Conservation (phyloP, 2,329 filamentous ascomycete species). For the Coleophoma crateriformis region DNA sequence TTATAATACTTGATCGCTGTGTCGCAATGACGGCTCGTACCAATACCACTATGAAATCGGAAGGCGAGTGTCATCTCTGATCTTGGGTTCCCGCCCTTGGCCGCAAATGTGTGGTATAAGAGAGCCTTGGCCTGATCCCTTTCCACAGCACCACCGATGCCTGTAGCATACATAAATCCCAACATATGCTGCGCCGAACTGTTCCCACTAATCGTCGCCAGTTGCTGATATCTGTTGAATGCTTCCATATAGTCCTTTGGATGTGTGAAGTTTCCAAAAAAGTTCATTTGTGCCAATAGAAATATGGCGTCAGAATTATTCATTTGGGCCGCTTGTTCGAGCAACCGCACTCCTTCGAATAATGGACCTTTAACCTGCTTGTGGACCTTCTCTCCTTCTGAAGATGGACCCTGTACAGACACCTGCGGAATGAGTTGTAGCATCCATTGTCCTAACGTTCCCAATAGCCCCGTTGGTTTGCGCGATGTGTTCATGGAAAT, state of each 20-base stretch:
- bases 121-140: constrained; percentile 87
- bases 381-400: constrained; percentile 9
- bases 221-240: constrained; percentile 73
- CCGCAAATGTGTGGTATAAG: constrained; percentile 92
- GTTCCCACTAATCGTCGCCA: constrained; percentile 76
- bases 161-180: constrained; percentile 92
- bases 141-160: constrained; percentile 74
- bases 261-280: constrained; percentile 89
- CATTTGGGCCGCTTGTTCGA: constrained; percentile 50
- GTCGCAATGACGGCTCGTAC: constrained; percentile 80
- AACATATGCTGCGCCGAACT: constrained; percentile 93
- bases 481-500: constrained; percentile 22
- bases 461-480: constrained; percentile 53
- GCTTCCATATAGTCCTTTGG: constrained; percentile 75
- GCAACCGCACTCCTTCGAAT: constrained; percentile 49
- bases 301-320: constrained; percentile 77
- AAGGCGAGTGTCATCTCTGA: constrained; percentile 94
- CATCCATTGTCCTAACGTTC: constrained; percentile 52
- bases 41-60: constrained; percentile 79
- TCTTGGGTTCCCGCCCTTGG: constrained; percentile 71
- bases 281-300: constrained; percentile 89
- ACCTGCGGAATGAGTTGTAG: constrained; percentile 57
- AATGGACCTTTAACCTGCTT: constrained; percentile 44
- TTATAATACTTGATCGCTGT: constrained; percentile 85
- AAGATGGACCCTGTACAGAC: constrained; percentile 56